Base-by-base conservation (phyloP, 2,329 filamentous ascomycete genomes). In the Macrophomina pseudophaseolina region DNA sequence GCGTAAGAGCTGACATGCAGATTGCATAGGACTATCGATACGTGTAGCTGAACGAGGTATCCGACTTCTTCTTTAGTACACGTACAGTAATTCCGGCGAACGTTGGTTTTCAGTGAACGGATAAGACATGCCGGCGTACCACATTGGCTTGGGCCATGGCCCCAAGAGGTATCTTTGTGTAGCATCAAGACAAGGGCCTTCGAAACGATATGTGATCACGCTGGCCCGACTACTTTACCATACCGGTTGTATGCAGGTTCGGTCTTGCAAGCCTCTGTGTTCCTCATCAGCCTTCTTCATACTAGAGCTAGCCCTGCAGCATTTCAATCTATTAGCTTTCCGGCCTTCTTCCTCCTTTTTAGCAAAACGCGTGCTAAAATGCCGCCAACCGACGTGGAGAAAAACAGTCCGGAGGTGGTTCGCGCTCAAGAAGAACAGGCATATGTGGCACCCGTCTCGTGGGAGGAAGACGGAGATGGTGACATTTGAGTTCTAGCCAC, bases 401-500 rank as follows among this genome's bases (percentile, higher is more conserved):
- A 60, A 44, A n/a, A 14, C 16, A n/a, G 40, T 12, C 1, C 23
- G n/a, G 28, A 12, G 30, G 16, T 42, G 42, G 44, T 42, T 7
- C 30, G 6, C 33, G 56, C 14, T 28, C 56, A 14, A 4, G 56
- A 60, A 48, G 30, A 33, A 7, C 42, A 4, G 16, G 40, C n/a
- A 14, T 5, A 8, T 23, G 42, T 4, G 7, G 32, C n/a, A 16
- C 11, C 38, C 1, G n/a, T 33, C 9, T 5, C 42, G 28, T 8
- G 30, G 16, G 30, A 23, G 11, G 56, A 60, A 23, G 5, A 9
- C 7, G 56, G 42, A 33, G 44, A 18, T 5, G 56, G 42, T 3
- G 56, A 60, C 16, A 60, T 60, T 30, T 30, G 33, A 18, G 56
- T 60, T 35, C 30, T 60, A 28, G 42, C 16, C 9, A 38, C 48